Conservation (phyloP, 2,329 filamentous ascomycete genomes). For the Aspergillus novoparasiticus region DNA sequence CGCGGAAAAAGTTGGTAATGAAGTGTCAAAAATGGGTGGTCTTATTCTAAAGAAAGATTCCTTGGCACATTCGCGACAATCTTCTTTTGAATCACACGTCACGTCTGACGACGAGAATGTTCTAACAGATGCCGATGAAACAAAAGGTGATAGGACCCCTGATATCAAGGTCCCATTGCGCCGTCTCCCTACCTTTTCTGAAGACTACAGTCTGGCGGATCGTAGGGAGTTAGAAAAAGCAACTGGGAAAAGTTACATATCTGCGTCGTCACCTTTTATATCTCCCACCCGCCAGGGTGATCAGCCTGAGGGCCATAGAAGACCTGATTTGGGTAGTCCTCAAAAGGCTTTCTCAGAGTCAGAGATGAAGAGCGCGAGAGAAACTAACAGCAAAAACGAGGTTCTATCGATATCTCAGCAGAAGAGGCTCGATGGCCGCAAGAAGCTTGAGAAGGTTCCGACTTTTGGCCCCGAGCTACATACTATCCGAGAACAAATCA, state of each 20-base stretch:
- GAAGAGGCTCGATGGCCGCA: slow-evolving; percentile 14
- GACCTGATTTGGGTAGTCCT: slow-evolving; percentile 20
- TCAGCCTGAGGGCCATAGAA: slow-evolving; percentile 31
- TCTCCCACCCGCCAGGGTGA: slow-evolving; percentile 49
- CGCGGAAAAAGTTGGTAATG: slow-evolving; percentile 70
- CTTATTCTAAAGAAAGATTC: slow-evolving; percentile 62
- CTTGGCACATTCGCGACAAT: slow-evolving; percentile 44
- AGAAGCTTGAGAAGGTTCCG: slow-evolving; percentile 26
- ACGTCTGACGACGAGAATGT: slow-evolving; percentile 51
- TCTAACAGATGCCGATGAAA: slow-evolving; percentile 45
- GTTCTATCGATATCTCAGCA: slow-evolving; percentile 12
- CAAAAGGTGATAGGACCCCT: slow-evolving; percentile 31
- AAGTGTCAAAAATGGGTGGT: slow-evolving; percentile 64
- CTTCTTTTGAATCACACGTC: slow-evolving; percentile 47
- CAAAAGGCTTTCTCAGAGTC: slow-evolving; percentile 13
- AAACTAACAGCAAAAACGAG: slow-evolving; percentile 15
- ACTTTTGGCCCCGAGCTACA: slow-evolving; percentile 35
- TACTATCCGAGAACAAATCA: slow-evolving; percentile 25
- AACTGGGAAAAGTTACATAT: slow-evolving; percentile 43
- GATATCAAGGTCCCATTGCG: slow-evolving; percentile 32
- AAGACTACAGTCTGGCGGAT: slow-evolving; percentile 34
- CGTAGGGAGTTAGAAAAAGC: slow-evolving; percentile 38
- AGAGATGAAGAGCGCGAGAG: slow-evolving; percentile 13
- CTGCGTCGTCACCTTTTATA: slow-evolving; percentile 55
- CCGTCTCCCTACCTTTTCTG: slow-evolving; percentile 38